These are phyloP conservation scores for Clathrospora elynae DNA, from an alignment of 2,329 filamentous ascomycete genomes.

Conservation along the genomic window DNA sequence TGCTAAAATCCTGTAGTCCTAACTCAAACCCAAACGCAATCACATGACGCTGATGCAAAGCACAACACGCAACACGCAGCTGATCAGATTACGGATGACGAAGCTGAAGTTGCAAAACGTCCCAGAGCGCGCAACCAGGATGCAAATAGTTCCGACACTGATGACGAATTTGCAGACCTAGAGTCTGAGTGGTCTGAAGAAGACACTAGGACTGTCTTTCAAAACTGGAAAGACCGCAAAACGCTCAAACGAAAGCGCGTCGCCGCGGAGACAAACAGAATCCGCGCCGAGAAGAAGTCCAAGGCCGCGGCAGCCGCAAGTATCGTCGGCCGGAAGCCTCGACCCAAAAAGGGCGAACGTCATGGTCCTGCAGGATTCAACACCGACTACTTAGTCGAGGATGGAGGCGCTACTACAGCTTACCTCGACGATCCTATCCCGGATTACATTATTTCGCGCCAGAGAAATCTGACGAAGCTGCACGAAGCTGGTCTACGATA, in stretches of 20 bases:
- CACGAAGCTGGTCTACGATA: constrained; percentile 72
- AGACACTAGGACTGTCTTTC: constrained; percentile 61
- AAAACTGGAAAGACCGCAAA: constrained; percentile 67
- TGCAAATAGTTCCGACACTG: constrained; percentile 10
- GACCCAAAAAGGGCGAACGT: constrained; percentile 22
- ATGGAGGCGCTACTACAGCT: constrained; percentile 55
- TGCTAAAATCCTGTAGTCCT: constrained; percentile 27
- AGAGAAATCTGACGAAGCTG: constrained; percentile 70
- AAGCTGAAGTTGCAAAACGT: background rate
- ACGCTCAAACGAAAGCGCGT: constrained; percentile 59
- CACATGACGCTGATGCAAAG: constrained; percentile 18
- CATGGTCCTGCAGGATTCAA: constrained; percentile 23
- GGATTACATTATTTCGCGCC: constrained; percentile 72
- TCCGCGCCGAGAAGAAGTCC: constrained; percentile 54
- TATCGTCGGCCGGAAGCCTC: constrained; percentile 48
- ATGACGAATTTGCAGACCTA: constrained; percentile 13
- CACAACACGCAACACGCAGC: background rate
- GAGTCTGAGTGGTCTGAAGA: constrained; percentile 58
- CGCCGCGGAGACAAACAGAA: constrained; percentile 56
- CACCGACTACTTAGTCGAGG: constrained; percentile 33
- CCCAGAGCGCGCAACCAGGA: background rate
- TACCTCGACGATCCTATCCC: constrained; percentile 70
- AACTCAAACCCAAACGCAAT: constrained; percentile 35
- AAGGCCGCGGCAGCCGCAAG: constrained; percentile 52
- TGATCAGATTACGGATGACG: constrained; percentile 18